phyloP scores from a whole-genome alignment of 169 alveolate genomes.

The Eimeria sp. region DNA sequence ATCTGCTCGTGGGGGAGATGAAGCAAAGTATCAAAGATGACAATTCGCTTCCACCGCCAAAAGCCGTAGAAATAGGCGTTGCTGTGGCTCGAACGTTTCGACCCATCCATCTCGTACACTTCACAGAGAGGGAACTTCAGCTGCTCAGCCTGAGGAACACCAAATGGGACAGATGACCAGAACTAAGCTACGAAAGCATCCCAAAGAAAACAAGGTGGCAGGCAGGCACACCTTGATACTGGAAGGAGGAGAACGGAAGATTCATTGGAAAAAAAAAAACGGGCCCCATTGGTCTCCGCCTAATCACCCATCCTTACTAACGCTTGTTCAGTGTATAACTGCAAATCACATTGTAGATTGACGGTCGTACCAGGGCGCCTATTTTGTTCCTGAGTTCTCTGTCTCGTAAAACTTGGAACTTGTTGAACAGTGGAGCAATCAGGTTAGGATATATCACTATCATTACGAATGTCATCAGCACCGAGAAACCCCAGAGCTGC shows the following conservation, averaged over 20 bases:
- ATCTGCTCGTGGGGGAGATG: constrained; percentile 93
- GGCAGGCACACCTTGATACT: not conserved
- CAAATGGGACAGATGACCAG: not conserved
- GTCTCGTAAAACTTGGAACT: constrained; percentile 94
- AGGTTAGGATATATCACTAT: constrained; percentile 93
- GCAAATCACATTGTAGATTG: constrained; percentile 39
- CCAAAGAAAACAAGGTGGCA: not conserved
- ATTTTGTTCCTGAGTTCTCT: constrained; percentile 92
- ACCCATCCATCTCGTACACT: constrained; percentile 96
- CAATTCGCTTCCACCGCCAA: constrained; percentile 96
- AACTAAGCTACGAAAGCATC: not conserved
- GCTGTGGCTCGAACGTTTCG: constrained; percentile 96
- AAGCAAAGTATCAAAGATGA: constrained; percentile 96
- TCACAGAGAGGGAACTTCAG: constrained; percentile 95
- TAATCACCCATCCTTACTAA: not conserved
- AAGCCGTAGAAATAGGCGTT: constrained; percentile 98
- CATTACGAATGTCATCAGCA: constrained; percentile 90
- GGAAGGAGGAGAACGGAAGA: not conserved
- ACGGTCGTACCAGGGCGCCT: constrained; percentile 88
- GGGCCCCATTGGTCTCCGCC: not conserved
- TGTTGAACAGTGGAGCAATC: constrained; percentile 97
- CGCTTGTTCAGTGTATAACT: not conserved
- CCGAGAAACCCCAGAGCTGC: constrained; percentile 89
- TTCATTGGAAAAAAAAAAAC: not conserved
- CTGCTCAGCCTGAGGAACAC: constrained; percentile 76